Conservation (phyloP, 2,329 filamentous ascomycete species). For the Westerdykella ornata region DNA sequence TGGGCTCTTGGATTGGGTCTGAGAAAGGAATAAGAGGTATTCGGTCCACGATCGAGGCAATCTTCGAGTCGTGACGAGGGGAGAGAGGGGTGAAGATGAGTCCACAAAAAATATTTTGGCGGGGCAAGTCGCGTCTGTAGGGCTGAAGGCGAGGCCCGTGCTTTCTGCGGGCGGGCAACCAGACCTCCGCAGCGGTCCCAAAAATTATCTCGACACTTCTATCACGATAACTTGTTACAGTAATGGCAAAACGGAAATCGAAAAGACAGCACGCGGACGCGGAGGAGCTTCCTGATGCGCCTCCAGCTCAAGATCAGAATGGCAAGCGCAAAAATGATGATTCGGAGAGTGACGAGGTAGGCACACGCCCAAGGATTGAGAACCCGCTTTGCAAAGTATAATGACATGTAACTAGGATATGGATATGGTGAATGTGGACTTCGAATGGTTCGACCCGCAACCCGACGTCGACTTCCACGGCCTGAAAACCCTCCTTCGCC, state of each 20-base stretch:
- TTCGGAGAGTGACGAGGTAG: conserved; percentile 36
- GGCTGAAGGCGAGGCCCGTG: conserved; percentile 9
- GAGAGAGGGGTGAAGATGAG: conserved; percentile 1
- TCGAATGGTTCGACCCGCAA: conserved; percentile 98
- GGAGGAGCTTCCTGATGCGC: conserved; percentile 33
- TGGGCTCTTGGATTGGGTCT: neutral
- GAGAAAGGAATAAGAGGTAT: neutral
- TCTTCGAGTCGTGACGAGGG: conserved; percentile 11
- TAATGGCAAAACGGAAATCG: conserved; percentile 36
- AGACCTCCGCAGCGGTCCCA: neutral
- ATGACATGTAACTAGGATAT: conserved; percentile 56
- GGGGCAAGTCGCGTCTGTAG: conserved; percentile 10
- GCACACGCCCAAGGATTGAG: conserved; percentile 6
- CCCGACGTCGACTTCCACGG: conserved; percentile 89
- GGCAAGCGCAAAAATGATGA: conserved; percentile 27
- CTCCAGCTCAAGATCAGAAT: conserved; percentile 13
- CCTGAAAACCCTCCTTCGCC: conserved; percentile 79
- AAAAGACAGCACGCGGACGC: conserved; percentile 22
- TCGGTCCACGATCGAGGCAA: conserved; percentile 6
- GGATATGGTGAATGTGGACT: conserved; percentile 89
- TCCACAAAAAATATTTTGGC: conserved; percentile 16
- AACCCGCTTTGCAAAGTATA: conserved; percentile 2
- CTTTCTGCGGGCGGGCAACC: conserved; percentile 5
- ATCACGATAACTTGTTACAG: conserved; percentile 9
- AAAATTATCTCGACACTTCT: conserved; percentile 14